phyloP scores from a whole-genome alignment of 2,329 filamentous ascomycete species.

The Drechmeria coniospora region DNA sequence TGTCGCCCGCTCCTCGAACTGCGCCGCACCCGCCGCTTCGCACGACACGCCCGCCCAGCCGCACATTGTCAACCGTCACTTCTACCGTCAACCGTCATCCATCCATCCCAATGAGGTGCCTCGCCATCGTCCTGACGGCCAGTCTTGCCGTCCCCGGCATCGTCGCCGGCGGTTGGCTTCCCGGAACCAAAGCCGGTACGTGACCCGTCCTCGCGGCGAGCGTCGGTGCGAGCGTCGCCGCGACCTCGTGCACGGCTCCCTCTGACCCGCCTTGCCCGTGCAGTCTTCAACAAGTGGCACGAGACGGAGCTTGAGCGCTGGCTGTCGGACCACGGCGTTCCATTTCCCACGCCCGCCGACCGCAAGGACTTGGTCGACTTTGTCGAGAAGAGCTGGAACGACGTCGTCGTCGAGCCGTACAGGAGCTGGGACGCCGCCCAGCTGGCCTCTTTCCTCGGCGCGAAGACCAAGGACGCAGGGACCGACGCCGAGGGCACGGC shows the following conservation, averaged over 20 bases:
- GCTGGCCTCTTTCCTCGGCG: constrained; percentile 50
- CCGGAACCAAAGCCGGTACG: constrained; percentile 61
- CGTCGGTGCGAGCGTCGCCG: too few relatives aligned
- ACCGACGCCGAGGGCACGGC: constrained; percentile 51
- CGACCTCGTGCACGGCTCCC: too few relatives aligned
- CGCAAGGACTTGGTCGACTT: constrained; percentile 87
- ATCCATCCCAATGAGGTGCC: constrained; percentile 58
- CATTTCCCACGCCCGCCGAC: constrained; percentile 78
- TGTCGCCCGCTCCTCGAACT: too few relatives aligned
- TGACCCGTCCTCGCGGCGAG: too few relatives aligned
- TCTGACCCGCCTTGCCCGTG: neutral
- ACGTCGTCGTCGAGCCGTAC: constrained; percentile 60
- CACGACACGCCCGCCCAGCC: too few relatives aligned
- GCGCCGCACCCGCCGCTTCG: too few relatives aligned
- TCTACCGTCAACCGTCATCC: too few relatives aligned
- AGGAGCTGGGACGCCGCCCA: constrained; percentile 58
- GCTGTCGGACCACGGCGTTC: constrained; percentile 83
- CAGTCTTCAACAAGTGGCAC: constrained; percentile 98
- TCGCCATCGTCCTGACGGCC: constrained; percentile 53
- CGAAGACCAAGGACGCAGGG: constrained; percentile 56
- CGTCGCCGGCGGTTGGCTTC: constrained; percentile 69
- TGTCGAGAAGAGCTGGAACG: constrained; percentile 83
- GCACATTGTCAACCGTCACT: too few relatives aligned
- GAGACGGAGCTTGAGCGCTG: constrained; percentile 94
- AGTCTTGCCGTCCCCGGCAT: constrained; percentile 56